These are phyloP conservation scores for Rhizophagus prolifer DNA, from an alignment of 192 early-diverging fungal genomes.

Conservation along the genomic window DNA sequence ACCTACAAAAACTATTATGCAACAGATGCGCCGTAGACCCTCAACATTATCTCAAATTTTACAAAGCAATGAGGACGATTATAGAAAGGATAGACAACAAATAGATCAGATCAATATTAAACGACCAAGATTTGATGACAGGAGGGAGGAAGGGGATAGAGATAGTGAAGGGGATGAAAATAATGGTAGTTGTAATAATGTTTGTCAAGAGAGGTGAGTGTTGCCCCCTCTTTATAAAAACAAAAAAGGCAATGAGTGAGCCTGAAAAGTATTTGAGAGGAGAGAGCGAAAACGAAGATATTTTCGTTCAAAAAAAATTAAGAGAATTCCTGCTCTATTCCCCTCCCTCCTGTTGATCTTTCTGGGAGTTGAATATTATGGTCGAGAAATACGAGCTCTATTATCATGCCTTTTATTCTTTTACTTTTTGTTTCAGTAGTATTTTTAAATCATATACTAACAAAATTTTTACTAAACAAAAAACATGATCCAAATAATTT, in stretches of 20 bases:
- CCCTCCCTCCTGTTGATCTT: conserved; percentile 13
- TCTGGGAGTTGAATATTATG: neutral
- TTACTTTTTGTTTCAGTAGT: neutral
- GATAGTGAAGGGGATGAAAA: conserved; percentile 11
- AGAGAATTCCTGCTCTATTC: neutral
- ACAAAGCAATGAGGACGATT: conserved; percentile 8
- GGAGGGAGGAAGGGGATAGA: conserved; percentile 16
- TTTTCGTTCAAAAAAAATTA: neutral
- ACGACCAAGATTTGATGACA: conserved; percentile 4
- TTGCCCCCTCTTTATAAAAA: neutral
- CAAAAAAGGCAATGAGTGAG: conserved; percentile 7
- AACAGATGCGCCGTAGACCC: neutral
- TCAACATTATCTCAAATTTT: conserved; percentile 3
- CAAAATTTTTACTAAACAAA: too few species aligned
- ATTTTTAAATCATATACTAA: neutral
- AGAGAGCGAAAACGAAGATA: neutral
- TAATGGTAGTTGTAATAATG: conserved; percentile 15
- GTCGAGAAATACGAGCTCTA: neutral
- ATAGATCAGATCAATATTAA: conserved; percentile 1
- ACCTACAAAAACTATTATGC: neutral
- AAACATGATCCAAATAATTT: too few species aligned
- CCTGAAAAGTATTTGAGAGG: neutral
- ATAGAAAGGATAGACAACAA: neutral
- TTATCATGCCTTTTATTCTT: conserved; percentile 5
- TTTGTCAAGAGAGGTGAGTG: conserved; percentile 14